Evolutionary conservation across 306 rosid species (phyloP), one percentile per base, ranked within the genome.

Genomic region (Clitoria ternatea): DNA sequence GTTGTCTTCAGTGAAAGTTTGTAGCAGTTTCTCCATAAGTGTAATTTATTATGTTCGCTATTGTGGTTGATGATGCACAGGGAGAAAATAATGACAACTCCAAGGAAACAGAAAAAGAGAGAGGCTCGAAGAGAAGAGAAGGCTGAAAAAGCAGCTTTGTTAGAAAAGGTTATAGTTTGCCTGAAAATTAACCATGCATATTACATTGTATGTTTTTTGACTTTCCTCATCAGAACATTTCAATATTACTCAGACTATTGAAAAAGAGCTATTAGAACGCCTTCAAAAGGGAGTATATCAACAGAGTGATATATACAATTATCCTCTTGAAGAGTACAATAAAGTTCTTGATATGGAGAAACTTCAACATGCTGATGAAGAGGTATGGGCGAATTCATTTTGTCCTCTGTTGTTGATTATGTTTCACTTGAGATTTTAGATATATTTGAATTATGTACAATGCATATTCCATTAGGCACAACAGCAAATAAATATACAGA

Each of bases 41-140:
- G 20, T 2, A 64, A 45, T 67, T 61, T 27, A 32, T 76, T 43
- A 65, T 64, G 37, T 71, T 27, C 24, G 17, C 61, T 29, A 48
- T 15, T 43, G 29, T 24, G 54, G 36, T 44, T 29, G 36, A 15
- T 60, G 32, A 20, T 72, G 32, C 45, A 43, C 81, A 93, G 97
- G 85, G 97, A 93, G 89, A 90, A 88, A 76, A 87, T 88, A 79
- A 81, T 84, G 89, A 90, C 97, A 5, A 61, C 80, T 8, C 98
- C 98, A 53, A 88, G 97, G 67, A 93, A 92, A 72, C 84, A 90
- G 77, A 87, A 29, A 67, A 93, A 86, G 85, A 90, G 96, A 82
- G 96, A 90, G 68, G 70, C 86, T 77, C 87, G 97, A 84, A 90
- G 98, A 84, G 85, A 90, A 74, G 90, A 83, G 70, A 94, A 93